Percentiles rank a stretch among this genome's conserved stretches.
Conservation (phyloP, 2,329 filamentous ascomycete species). For the Apiospora kogelbergensis region DNA sequence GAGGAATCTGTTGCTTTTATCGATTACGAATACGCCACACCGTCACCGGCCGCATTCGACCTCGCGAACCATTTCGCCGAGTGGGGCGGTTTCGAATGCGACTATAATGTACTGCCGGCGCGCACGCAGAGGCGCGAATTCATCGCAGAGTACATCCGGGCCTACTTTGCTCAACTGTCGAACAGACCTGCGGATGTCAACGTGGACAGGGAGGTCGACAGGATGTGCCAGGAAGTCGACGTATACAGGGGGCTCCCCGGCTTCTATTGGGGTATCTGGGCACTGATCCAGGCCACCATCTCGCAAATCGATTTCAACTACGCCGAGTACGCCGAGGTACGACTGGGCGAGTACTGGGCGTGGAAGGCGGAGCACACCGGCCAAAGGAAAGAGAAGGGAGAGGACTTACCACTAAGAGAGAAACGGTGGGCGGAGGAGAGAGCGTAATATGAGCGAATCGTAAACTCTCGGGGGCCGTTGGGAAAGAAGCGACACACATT, state of each 20-base stretch:
- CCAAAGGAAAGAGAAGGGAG: slow-evolving; percentile 49
- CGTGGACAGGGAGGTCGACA: slow-evolving; percentile 61
- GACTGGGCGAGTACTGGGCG: slow-evolving; percentile 88
- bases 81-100: slow-evolving; percentile 96
- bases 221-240: slow-evolving; percentile 80
- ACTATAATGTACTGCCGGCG: slow-evolving; percentile 81
- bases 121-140: slow-evolving; percentile 75
- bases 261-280: slow-evolving; percentile 93
- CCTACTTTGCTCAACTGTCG: slow-evolving; percentile 62
- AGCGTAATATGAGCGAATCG: slow-evolving; percentile 18
- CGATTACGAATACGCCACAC: slow-evolving; percentile 97
- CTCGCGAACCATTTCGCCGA: slow-evolving; percentile 98
- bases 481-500: not conserved
- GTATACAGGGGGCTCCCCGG: slow-evolving; percentile 85
- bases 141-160: slow-evolving; percentile 76
- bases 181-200: slow-evolving; percentile 20
- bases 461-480: not conserved
- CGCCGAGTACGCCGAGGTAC: slow-evolving; percentile 80
- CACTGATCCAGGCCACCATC: slow-evolving; percentile 89
- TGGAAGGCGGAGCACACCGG: slow-evolving; percentile 78
- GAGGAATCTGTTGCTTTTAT: slow-evolving; percentile 74
- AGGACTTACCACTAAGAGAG: slow-evolving; percentile 64
- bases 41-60: slow-evolving; percentile 92
- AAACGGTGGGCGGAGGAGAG: slow-evolving; percentile 69
- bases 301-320: slow-evolving; percentile 98